These are phyloP conservation scores for Thoreauomyces humboldtii DNA, from an alignment of 192 early-diverging fungal genomes.

Conservation along the genomic window DNA sequence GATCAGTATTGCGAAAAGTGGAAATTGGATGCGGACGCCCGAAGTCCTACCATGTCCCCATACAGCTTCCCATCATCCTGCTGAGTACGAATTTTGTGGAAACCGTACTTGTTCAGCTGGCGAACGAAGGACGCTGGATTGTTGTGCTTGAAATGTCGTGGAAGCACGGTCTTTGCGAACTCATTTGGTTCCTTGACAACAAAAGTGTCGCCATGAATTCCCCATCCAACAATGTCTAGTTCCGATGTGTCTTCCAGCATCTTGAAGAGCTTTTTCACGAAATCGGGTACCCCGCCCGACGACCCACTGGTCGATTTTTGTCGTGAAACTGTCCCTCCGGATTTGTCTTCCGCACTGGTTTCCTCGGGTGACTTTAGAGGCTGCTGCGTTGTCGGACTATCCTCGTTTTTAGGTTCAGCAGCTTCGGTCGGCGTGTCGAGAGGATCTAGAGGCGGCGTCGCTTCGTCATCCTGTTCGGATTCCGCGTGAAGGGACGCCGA, in stretches of 20 bases:
- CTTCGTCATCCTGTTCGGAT: neutral
- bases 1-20: neutral
- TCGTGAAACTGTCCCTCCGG: neutral
- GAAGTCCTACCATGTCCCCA: constrained; percentile 34
- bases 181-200: constrained; percentile 83
- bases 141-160: constrained; percentile 63
- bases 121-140: constrained; percentile 61
- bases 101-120: constrained; percentile 79
- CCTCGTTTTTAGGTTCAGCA: neutral
- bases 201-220: constrained; percentile 79
- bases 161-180: constrained; percentile 58
- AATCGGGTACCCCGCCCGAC: constrained; percentile 28
- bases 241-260: constrained; percentile 71
- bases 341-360: neutral
- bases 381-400: neutral
- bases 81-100: constrained; percentile 72
- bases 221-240: constrained; percentile 66
- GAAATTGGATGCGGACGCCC: neutral
- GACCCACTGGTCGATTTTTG: neutral
- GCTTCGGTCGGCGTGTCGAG: no score
- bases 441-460: neutral
- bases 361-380: neutral
- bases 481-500: neutral
- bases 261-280: constrained; percentile 40
- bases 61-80: constrained; percentile 36